phyloP scores from a whole-genome alignment of 306 rosid species.

The Casuarina cunninghamiana region DNA sequence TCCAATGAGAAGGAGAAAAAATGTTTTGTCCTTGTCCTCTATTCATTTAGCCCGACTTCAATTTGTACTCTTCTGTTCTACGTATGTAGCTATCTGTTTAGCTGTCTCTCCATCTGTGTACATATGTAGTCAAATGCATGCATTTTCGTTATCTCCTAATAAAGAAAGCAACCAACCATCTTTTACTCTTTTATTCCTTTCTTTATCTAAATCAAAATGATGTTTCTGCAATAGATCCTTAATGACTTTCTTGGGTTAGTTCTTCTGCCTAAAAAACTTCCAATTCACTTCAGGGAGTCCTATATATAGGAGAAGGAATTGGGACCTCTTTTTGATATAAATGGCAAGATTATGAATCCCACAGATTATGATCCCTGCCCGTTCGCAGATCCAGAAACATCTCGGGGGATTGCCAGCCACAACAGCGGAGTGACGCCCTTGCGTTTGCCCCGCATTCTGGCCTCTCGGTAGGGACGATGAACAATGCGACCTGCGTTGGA shows the following conservation, averaged over 20 bases:
- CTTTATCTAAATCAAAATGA: not conserved
- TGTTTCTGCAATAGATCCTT: conserved; percentile 14
- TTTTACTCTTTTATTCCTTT: not conserved
- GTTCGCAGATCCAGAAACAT: too few relatives aligned
- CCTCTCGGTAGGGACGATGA: too few relatives aligned
- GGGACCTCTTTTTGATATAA: conserved; percentile 5
- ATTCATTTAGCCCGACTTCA: conserved; percentile 6
- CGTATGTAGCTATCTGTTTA: not conserved
- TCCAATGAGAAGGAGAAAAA: conserved; percentile 47
- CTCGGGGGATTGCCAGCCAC: too few relatives aligned
- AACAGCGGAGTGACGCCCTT: too few relatives aligned
- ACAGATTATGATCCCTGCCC: not conserved
- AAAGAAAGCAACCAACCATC: not conserved
- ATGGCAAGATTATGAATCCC: not conserved
- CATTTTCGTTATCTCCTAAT: not conserved
- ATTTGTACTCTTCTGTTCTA: conserved; percentile 9
- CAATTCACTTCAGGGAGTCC: conserved; percentile 9
- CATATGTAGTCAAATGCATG: not conserved
- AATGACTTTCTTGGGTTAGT: not conserved
- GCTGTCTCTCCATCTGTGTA: not conserved
- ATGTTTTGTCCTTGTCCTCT: conserved; percentile 43
- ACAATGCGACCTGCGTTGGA: too few relatives aligned
- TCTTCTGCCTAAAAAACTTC: not conserved
- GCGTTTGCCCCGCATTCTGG: too few relatives aligned
- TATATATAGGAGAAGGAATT: conserved; percentile 3